A percentile compares a stretch with the other conserved stretches of the same genome.
These are phyloP conservation scores for Aspergillus oerlinghausenensis DNA, from an alignment of 2,329 filamentous ascomycete genomes.

Conservation along the genomic window DNA sequence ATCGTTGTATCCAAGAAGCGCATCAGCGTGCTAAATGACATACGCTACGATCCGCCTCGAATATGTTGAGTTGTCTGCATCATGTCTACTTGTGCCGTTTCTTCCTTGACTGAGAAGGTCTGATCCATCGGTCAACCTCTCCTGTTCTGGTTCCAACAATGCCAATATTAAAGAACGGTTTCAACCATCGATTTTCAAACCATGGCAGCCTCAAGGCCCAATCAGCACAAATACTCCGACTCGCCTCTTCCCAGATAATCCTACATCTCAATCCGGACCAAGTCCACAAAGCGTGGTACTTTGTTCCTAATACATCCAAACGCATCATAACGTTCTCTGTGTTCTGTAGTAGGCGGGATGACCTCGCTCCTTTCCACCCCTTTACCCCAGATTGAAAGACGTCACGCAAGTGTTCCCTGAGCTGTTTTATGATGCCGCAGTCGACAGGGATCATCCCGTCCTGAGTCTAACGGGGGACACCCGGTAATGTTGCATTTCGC, in stretches of 20 bases:
- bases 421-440: constrained; percentile 17
- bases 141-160: too few species aligned
- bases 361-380: not conserved
- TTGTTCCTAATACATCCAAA: constrained; percentile 1
- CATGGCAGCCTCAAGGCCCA: not conserved
- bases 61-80: not conserved
- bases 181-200: too few species aligned
- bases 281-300: not conserved
- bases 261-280: not conserved
- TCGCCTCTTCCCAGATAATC: not conserved
- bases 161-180: too few species aligned
- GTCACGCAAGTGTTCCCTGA: constrained; percentile 14
- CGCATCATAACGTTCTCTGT: constrained; percentile 3
- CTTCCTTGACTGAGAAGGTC: not conserved
- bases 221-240: not conserved
- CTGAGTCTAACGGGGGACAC: constrained; percentile 1
- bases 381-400: constrained; percentile 16
- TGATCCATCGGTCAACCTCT: not conserved
- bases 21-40: not conserved
- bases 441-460: constrained; percentile 9
- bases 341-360: not conserved
- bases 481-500: not conserved
- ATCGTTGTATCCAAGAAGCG: not conserved
- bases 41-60: not conserved
- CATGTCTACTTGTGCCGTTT: not conserved